These are phyloP conservation scores for Dittrichia graveolens DNA, from an alignment of 129 eudicot species.

Conservation along the genomic window DNA sequence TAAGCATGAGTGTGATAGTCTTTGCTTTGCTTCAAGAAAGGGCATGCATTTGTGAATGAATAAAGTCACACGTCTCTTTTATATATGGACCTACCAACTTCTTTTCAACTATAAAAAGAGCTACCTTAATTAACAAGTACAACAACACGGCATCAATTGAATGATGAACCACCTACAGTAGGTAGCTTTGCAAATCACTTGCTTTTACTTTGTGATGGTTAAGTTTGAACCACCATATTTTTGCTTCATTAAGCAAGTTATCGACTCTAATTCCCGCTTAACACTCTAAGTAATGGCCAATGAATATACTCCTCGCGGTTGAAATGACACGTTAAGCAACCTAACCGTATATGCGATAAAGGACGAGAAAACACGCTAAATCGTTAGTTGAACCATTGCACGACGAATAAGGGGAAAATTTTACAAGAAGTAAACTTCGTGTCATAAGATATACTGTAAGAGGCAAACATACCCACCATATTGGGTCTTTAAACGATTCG, in stretches of 20 bases:
- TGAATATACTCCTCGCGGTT: not conserved
- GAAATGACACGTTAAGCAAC: not conserved
- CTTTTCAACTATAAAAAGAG: conserved; percentile 5
- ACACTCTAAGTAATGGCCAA: not conserved
- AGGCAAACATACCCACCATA: not conserved
- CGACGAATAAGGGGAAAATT: not conserved
- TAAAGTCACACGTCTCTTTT: no score
- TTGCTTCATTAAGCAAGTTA: conserved; percentile 18
- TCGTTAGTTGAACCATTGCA: not conserved
- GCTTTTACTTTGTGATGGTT: not conserved
- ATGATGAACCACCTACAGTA: conserved; percentile 31
- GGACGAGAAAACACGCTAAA: not conserved
- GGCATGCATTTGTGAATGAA: conserved; percentile 1
- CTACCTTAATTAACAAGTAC: conserved; percentile 11
- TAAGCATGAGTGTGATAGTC: no score
- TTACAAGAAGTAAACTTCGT: conserved; percentile 1
- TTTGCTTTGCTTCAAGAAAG: not conserved
- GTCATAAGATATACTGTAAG: not conserved
- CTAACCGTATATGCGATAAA: no score
- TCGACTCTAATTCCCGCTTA: conserved; percentile 16
- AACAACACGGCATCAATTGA: conserved; percentile 22
- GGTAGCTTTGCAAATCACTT: conserved; percentile 22
- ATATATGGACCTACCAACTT: conserved; percentile 23
- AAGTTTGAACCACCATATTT: conserved; percentile 13
- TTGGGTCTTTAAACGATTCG: no score